Evolutionary conservation across 176 grass and related monocot genomes (phyloP).

Genomic region (Carex pumila): DNA sequence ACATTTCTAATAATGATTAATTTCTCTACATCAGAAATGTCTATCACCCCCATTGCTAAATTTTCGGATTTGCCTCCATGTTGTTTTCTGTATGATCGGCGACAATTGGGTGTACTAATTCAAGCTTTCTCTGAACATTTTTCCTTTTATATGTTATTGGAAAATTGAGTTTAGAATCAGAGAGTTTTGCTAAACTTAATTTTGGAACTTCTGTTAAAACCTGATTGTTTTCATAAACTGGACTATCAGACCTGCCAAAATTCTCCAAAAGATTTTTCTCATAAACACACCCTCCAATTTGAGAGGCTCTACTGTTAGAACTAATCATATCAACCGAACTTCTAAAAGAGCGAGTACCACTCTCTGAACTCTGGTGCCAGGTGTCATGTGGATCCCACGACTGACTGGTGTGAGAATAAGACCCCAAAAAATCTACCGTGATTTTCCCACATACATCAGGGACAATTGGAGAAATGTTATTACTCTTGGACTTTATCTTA

Average conservation of each 20-base stretch:
- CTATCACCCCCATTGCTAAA: background rate
- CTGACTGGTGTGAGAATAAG: slow-evolving; percentile 31
- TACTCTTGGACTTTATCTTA: slow-evolving; percentile 45
- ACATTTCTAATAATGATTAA: slow-evolving; percentile 9
- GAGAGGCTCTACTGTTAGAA: slow-evolving; percentile 7
- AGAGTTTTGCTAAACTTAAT: slow-evolving; percentile 3
- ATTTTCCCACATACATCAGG: slow-evolving; percentile 22
- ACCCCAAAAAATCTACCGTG: slow-evolving; percentile 21
- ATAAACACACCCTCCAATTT: slow-evolving; percentile 6
- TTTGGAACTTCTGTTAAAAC: slow-evolving; percentile 13
- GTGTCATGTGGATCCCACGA: slow-evolving; percentile 22
- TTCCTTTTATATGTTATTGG: slow-evolving; percentile 69
- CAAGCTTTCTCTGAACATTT: slow-evolving; percentile 47
- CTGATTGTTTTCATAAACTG: slow-evolving; percentile 31
- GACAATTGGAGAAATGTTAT: slow-evolving; percentile 14
- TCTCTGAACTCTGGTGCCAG: slow-evolving; percentile 17
- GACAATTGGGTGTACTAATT: slow-evolving; percentile 22
- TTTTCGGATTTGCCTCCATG: slow-evolving; percentile 31
- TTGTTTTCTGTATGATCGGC: slow-evolving; percentile 23
- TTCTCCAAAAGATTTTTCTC: slow-evolving; percentile 49
- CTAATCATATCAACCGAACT: slow-evolving; percentile 27
- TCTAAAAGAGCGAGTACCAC: slow-evolving; percentile 23
- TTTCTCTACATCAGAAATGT: slow-evolving; percentile 3
- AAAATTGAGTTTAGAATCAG: slow-evolving; percentile 27
- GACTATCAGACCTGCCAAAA: slow-evolving; percentile 24